Percentiles rank a stretch among this genome's conserved stretches.
Evolutionary conservation across 2,329 filamentous ascomycete species (phyloP).

Genomic region (Leptoxyphium fumago): DNA sequence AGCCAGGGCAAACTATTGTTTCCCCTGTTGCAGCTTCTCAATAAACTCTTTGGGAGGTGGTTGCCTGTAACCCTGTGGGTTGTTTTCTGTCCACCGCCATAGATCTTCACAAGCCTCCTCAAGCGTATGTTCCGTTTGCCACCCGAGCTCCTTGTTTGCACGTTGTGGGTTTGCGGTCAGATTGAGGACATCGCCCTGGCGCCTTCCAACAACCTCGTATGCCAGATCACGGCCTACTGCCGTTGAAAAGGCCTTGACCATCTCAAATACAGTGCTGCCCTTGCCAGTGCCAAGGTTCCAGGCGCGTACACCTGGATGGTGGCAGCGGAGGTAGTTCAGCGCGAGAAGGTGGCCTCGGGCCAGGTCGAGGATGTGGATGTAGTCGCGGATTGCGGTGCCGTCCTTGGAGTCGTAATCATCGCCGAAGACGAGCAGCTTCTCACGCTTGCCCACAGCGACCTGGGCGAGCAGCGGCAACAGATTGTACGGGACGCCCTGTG

Average conservation of each 20-base stretch:
- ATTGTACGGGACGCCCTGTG: slow-evolving; percentile 90
- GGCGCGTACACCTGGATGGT: slow-evolving; percentile 77
- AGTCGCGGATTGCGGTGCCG: slow-evolving; percentile 90
- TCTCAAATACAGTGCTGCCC: slow-evolving; percentile 92
- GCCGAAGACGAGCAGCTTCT: slow-evolving; percentile 89
- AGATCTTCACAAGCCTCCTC: slow-evolving; percentile 89
- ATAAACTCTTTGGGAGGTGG: slow-evolving; percentile 73
- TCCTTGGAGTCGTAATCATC: slow-evolving; percentile 85
- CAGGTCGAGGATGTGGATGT: slow-evolving; percentile 91
- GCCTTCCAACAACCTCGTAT: slow-evolving; percentile 71
- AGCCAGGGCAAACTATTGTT: too few relatives aligned
- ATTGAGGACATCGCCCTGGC: slow-evolving; percentile 83
- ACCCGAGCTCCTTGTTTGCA: slow-evolving; percentile 77
- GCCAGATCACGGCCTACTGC: slow-evolving; percentile 75
- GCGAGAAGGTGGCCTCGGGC: slow-evolving; percentile 76
- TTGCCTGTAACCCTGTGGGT: slow-evolving; percentile 88
- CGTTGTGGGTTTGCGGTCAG: slow-evolving; percentile 81
- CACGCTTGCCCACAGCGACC: slow-evolving; percentile 86
- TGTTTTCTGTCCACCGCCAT: slow-evolving; percentile 95
- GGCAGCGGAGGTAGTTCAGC: slow-evolving; percentile 72
- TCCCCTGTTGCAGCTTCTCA: slow-evolving; percentile 30
- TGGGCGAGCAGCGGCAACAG: slow-evolving; percentile 85
- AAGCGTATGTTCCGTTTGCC: slow-evolving; percentile 81
- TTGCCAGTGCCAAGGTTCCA: slow-evolving; percentile 95
- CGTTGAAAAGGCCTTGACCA: slow-evolving; percentile 83